A percentile compares a stretch with the other conserved stretches of the same genome.
Evolutionary conservation across 75 land plant genomes (phyloP).

Genomic region (Sequoia sempervirens): DNA sequence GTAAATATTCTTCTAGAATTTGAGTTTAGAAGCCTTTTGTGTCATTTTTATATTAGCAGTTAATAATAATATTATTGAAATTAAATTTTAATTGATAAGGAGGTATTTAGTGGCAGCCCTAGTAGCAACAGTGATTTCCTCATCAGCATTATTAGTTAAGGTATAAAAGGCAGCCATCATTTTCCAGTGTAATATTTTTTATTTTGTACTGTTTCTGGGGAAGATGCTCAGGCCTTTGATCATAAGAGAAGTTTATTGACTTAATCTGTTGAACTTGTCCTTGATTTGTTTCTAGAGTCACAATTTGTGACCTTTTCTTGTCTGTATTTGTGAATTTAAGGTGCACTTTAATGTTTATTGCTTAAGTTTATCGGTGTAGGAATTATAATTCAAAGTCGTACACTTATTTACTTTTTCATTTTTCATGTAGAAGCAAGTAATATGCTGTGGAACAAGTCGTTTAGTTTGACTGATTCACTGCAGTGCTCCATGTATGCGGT

Average conservation of each 20-base stretch:
- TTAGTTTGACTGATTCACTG: background rate
- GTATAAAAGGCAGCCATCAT: background rate
- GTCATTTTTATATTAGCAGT: background rate
- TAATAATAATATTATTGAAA: background rate
- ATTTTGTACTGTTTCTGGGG: background rate
- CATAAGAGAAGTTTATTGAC: background rate
- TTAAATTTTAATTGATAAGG: background rate
- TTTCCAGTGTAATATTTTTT: background rate
- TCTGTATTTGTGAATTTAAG: background rate
- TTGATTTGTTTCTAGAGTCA: constrained; percentile 1
- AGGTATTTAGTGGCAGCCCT: background rate
- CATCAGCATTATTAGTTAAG: background rate
- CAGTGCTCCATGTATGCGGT: background rate
- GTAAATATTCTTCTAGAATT: background rate
- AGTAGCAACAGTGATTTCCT: background rate
- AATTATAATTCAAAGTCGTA: background rate
- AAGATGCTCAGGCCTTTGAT: background rate
- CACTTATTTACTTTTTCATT: background rate
- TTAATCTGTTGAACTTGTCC: background rate
- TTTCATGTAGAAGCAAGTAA: background rate
- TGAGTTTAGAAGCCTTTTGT: background rate
- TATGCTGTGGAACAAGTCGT: background rate
- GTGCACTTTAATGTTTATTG: background rate
- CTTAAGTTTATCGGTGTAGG: background rate
- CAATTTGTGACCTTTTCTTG: background rate